Evolutionary conservation across 2,329 filamentous ascomycete genomes (phyloP).

Genomic region (Rutstroemia sydowiana): DNA sequence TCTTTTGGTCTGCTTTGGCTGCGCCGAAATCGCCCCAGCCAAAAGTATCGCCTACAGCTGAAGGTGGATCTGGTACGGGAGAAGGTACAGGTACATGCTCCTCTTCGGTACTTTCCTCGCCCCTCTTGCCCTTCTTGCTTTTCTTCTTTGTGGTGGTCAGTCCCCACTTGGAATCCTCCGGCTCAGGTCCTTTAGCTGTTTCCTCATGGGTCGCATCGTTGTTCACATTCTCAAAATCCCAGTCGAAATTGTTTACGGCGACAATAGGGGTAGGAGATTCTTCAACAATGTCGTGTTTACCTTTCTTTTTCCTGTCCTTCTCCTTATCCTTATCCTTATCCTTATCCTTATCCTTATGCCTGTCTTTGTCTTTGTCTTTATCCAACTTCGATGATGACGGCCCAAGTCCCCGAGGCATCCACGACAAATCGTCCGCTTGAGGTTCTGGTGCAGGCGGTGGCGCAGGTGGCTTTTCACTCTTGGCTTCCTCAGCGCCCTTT

Average conservation of each 20-base stretch:
- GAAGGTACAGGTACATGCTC: constrained; percentile 15
- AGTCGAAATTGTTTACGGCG: constrained; percentile 8
- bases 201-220: neutral
- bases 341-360: too few species aligned
- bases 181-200: constrained; percentile 16
- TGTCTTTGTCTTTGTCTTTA: constrained; percentile 17
- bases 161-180: constrained; percentile 28
- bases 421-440: constrained; percentile 39
- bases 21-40: constrained; percentile 12
- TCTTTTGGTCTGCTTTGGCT: constrained; percentile 37
- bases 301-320: constrained; percentile 40
- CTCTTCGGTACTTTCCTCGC: constrained; percentile 31
- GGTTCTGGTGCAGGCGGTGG: constrained; percentile 12
- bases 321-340: constrained; percentile 39
- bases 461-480: constrained; percentile 25
- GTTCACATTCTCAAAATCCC: neutral
- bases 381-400: constrained; percentile 34
- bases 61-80: constrained; percentile 14
- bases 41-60: constrained; percentile 26
- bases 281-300: constrained; percentile 24
- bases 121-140: constrained; percentile 36
- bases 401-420: constrained; percentile 13
- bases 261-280: constrained; percentile 28
- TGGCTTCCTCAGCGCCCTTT: constrained; percentile 24
- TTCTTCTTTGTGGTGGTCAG: constrained; percentile 19